A percentile compares a stretch with the other conserved stretches of the same genome.
phyloP scores from a whole-genome alignment of 352 stramenopile genomes.

The Aphanomyces cochlioides region DNA sequence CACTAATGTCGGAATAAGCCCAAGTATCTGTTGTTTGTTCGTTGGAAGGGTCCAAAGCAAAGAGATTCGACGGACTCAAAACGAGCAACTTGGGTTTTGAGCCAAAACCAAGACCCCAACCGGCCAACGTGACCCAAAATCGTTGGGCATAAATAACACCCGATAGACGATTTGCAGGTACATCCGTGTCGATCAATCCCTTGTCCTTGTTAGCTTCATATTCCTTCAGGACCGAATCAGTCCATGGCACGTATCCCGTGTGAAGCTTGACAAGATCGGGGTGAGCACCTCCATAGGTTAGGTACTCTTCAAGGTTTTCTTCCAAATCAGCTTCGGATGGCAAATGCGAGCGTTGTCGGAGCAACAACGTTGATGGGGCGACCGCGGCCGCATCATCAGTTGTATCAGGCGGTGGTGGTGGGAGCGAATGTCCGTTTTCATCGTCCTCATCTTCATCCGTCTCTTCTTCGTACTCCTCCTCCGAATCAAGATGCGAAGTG shows the following conservation, averaged over 20 bases:
- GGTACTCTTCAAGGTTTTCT: conserved; percentile 4
- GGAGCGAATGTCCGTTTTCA: not conserved
- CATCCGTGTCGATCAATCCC: conserved; percentile 42
- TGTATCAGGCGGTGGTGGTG: not conserved
- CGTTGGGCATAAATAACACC: conserved; percentile 80
- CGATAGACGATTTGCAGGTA: conserved; percentile 62
- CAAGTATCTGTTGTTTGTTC: conserved; percentile 85
- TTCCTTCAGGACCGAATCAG: conserved; percentile 20
- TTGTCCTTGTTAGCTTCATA: conserved; percentile 22
- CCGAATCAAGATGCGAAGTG: conserved; percentile 4
- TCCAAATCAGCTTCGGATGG: conserved; percentile 9
- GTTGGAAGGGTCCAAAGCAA: conserved; percentile 77
- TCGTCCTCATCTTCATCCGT: conserved; percentile 6
- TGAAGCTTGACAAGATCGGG: conserved; percentile 24
- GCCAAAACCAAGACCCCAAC: conserved; percentile 11
- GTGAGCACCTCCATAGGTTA: conserved; percentile 18
- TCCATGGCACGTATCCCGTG: conserved; percentile 23
- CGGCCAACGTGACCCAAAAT: conserved; percentile 70
- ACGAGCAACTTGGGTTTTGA: conserved; percentile 56
- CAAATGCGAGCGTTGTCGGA: conserved; percentile 24
- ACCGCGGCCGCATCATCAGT: not conserved
- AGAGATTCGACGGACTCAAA: conserved; percentile 74
- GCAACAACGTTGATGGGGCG: conserved; percentile 7
- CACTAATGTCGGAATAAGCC: conserved; percentile 84
- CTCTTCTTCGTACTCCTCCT: conserved; percentile 18